Base-by-base conservation (phyloP, 2,329 filamentous ascomycete genomes). In the Fusarium armeniacum region DNA sequence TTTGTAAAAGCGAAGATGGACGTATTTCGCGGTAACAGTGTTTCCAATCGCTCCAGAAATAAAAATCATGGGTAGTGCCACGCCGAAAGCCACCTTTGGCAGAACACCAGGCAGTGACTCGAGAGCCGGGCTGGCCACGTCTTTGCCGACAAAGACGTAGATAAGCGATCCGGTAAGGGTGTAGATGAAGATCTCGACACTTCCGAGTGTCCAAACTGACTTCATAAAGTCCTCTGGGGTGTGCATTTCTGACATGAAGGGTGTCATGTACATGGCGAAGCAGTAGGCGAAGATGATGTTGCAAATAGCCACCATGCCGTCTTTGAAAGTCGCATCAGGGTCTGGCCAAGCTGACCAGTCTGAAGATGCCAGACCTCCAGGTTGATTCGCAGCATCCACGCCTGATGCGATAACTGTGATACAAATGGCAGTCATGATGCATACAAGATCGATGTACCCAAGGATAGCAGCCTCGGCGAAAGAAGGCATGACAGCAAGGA, bases 261-360 rank as follows among this genome's bases (percentile, higher is more conserved):
- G 79, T 63, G 82, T 81, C 72, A 82, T 81, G 69, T 78, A 81
- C 46, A 82, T 75, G 33, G 80, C 78, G 18, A 82, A 82, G 66
- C 87, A 82, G 79, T 89, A 92, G 32, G 90, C 89, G 59, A 92
- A 87, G 58, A 91, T 82, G 51, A 92, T 91, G 76, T 91, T 91
- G 69, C 81, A 83, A 26, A 90, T 82, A 2, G 86, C 84, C 10
- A 86, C 81, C 73, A 90, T 89, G 10, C 81, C 87, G 53, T 84
- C 79, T 45, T 81, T 81, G 33, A 89, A 79, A 20, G 79, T 76
- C 3, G 83, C 77, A 4, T 82, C 71, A 11, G 76, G 73, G 56
- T 76, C 76, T 10, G 80, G 80, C 78, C 80, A 82, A 2, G 77
- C 76, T 8, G 78, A 80, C 79, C 79, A 81, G n/a, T 70, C 65